These are phyloP conservation scores for Hericium coralloides DNA, from an alignment of 768 basidiomycete genomes.

Conservation along the genomic window DNA sequence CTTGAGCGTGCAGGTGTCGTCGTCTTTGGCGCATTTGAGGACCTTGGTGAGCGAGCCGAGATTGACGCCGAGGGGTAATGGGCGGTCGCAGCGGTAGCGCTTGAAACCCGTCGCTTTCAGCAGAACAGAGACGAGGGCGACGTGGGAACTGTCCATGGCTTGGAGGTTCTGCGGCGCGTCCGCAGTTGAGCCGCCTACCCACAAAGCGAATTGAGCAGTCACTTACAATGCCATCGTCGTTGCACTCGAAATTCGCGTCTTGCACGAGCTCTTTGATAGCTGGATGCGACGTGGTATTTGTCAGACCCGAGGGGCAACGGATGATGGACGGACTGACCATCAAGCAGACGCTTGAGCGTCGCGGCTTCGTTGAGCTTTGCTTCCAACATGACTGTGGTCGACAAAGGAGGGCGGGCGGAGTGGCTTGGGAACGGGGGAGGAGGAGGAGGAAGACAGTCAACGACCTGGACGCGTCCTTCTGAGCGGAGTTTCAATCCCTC, in stretches of 20 bases:
- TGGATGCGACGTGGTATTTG: slow-evolving; percentile 23
- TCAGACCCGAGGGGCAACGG: neutral
- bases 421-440: neutral
- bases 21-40: slow-evolving; percentile 93
- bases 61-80: slow-evolving; percentile 87
- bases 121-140: slow-evolving; percentile 88
- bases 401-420: neutral
- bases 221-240: slow-evolving; percentile 83
- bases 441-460: neutral
- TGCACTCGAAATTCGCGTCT: slow-evolving; percentile 97
- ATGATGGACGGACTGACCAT: slow-evolving; percentile 47
- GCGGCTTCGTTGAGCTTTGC: slow-evolving; percentile 84
- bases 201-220: neutral
- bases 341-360: slow-evolving; percentile 85
- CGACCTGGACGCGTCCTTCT: neutral
- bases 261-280: slow-evolving; percentile 97
- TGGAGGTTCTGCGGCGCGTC: slow-evolving; percentile 56
- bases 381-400: slow-evolving; percentile 60
- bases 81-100: slow-evolving; percentile 87
- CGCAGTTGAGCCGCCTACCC: neutral
- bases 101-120: slow-evolving; percentile 75
- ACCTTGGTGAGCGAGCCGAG: slow-evolving; percentile 88
- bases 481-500: neutral
- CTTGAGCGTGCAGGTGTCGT: slow-evolving; percentile 85
- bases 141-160: slow-evolving; percentile 99